phyloP scores from a whole-genome alignment of 805 yeast genomes.

The Hanseniaspora taiwanica region DNA sequence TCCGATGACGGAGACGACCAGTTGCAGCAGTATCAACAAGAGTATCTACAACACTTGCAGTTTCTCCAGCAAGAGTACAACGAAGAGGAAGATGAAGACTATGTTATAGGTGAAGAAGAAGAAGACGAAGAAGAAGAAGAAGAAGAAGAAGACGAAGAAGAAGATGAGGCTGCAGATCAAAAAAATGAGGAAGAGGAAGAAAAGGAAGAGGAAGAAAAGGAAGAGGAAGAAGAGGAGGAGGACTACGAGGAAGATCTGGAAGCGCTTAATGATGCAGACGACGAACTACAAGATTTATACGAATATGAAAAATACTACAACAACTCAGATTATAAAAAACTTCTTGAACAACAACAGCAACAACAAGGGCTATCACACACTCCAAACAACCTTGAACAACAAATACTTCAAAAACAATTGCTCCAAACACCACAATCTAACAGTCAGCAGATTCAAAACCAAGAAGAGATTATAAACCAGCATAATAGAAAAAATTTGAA shows the following conservation, averaged over 20 bases:
- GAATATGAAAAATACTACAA: background rate
- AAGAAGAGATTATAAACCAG: background rate
- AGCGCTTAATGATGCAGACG: constrained; percentile 6
- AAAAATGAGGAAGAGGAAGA: constrained; percentile 20
- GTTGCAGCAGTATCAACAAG: constrained; percentile 8
- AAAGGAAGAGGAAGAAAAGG: constrained; percentile 26
- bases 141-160: constrained; percentile 12
- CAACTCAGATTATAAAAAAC: background rate
- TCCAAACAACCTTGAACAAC: background rate
- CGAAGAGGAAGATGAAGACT: constrained; percentile 4
- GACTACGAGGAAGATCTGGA: constrained; percentile 7
- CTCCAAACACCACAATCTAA: background rate
- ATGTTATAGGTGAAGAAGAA: constrained; percentile 3
- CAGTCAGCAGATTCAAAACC: background rate
- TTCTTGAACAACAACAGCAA: background rate
- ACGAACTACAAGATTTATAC: constrained; percentile 3
- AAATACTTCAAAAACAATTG: background rate
- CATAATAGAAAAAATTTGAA: background rate
- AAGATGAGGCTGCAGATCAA: constrained; percentile 19
- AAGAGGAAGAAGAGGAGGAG: constrained; percentile 6
- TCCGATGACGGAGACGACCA: constrained; percentile 3
- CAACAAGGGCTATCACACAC: background rate
- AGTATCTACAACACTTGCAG: constrained; percentile 3
- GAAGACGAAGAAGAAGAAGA: constrained; percentile 14
- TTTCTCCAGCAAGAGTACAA: constrained; percentile 4